phyloP scores from a whole-genome alignment of 2,329 filamentous ascomycete species.

The Escovopsis sp. region DNA sequence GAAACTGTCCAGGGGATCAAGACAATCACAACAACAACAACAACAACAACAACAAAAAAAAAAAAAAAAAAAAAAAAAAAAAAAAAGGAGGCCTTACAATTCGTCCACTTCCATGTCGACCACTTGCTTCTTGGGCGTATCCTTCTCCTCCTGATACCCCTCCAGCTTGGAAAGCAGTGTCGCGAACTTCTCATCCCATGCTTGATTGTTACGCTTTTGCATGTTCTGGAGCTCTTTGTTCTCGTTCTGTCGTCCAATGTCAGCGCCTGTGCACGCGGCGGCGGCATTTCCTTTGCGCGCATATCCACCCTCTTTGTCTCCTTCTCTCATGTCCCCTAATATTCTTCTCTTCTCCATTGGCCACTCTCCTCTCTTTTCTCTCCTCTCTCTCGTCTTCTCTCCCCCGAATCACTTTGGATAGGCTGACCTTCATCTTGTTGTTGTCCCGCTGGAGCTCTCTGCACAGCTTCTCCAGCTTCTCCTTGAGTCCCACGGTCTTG shows the following conservation, averaged over 20 bases:
- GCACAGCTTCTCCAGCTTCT: slow-evolving; percentile 93
- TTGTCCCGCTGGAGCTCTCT: slow-evolving; percentile 92
- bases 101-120: slow-evolving; percentile 83
- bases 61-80: background rate
- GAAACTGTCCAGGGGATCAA: no score
- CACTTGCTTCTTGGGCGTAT: slow-evolving; percentile 64
- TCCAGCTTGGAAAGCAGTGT: slow-evolving; percentile 71
- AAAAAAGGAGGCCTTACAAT: slow-evolving; percentile 49
- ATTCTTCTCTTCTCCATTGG: background rate
- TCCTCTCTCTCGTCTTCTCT: background rate
- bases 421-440: slow-evolving; percentile 80
- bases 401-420: background rate
- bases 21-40: no score
- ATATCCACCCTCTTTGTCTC: no score
- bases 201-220: slow-evolving; percentile 66
- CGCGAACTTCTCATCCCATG: slow-evolving; percentile 75
- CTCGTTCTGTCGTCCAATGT: slow-evolving; percentile 49
- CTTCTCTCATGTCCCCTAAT: slow-evolving; percentile 1
- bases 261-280: slow-evolving; percentile 9
- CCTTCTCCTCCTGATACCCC: slow-evolving; percentile 75
- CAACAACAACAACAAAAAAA: no score
- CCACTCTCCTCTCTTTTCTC: no score
- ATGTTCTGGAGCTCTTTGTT: slow-evolving; percentile 82
- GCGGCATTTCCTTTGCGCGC: no score
- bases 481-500: slow-evolving; percentile 81